Conservation (phyloP, 1,139 yeast species). For the Lodderomyces oxycetoniae region DNA sequence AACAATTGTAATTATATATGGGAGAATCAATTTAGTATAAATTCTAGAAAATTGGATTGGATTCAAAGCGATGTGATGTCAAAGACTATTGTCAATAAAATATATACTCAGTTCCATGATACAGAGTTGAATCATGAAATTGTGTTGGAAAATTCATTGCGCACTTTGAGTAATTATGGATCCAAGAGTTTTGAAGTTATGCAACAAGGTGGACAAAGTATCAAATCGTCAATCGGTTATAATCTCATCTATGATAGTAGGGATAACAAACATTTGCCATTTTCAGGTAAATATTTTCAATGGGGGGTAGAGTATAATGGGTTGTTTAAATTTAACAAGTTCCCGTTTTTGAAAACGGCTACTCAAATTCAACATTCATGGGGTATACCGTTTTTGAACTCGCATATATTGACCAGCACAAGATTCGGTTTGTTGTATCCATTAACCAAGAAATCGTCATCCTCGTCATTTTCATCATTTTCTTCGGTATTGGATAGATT, state of each 20-base stretch:
- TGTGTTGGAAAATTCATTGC: conserved; percentile 59
- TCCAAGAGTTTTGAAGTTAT: conserved; percentile 33
- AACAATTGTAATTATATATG: conserved; percentile 49
- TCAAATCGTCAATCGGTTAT: conserved; percentile 55
- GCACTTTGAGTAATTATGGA: conserved; percentile 49
- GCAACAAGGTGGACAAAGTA: conserved; percentile 53
- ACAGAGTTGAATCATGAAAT: conserved; percentile 47
- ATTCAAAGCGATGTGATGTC: conserved; percentile 54
- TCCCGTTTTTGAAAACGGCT: conserved; percentile 42
- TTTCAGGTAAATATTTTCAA: conserved; percentile 51
- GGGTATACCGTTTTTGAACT: conserved; percentile 16
- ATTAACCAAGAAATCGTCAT: conserved; percentile 13
- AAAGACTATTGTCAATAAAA: conserved; percentile 55
- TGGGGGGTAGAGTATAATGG: conserved; percentile 59
- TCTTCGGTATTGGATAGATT: conserved; percentile 61
- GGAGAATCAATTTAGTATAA: conserved; percentile 52
- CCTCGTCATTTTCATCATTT: conserved; percentile 10
- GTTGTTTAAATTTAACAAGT: conserved; percentile 22
- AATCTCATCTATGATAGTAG: conserved; percentile 53
- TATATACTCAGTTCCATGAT: conserved; percentile 30
- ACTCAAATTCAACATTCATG: conserved; percentile 45
- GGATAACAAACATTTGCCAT: conserved; percentile 52
- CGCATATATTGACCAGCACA: conserved; percentile 39
- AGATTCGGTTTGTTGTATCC: conserved; percentile 52
- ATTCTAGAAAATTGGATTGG: conserved; percentile 67